These are phyloP conservation scores for Agaricus subrufescens DNA, from an alignment of 768 basidiomycete species.

Conservation along the genomic window DNA sequence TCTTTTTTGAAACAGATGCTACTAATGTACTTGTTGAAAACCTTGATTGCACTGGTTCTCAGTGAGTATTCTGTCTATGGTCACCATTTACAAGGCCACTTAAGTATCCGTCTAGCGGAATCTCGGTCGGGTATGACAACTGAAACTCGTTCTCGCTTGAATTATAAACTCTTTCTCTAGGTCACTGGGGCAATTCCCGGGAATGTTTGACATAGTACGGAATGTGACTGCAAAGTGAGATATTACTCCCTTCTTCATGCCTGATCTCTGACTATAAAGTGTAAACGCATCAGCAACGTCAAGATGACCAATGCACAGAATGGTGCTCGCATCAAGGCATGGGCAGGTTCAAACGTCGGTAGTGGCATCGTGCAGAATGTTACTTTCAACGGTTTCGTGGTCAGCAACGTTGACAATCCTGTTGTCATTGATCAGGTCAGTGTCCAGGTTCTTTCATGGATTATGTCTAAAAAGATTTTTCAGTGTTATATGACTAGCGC, in stretches of 20 bases:
- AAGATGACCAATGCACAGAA: slow-evolving; percentile 60
- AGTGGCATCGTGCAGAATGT: slow-evolving; percentile 54
- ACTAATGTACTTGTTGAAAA: slow-evolving; percentile 56
- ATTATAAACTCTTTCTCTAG: slow-evolving; percentile 21
- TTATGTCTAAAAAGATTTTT: not conserved
- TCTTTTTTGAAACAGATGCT: slow-evolving; percentile 19
- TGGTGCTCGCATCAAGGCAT: slow-evolving; percentile 66
- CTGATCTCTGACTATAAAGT: not conserved
- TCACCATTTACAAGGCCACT: not conserved
- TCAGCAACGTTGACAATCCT: slow-evolving; percentile 53
- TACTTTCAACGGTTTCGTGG: slow-evolving; percentile 47
- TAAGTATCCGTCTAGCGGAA: slow-evolving; percentile 33
- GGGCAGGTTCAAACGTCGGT: slow-evolving; percentile 56
- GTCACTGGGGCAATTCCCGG: slow-evolving; percentile 52
- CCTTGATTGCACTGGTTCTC: slow-evolving; percentile 55
- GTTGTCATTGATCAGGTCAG: slow-evolving; percentile 52
- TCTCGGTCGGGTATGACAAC: slow-evolving; percentile 40
- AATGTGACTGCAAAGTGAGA: slow-evolving; percentile 49
- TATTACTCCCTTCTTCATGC: not conserved
- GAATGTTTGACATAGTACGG: slow-evolving; percentile 53
- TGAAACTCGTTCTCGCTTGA: not conserved
- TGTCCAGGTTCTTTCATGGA: not conserved
- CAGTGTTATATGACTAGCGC: slow-evolving; percentile 48
- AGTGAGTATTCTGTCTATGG: slow-evolving; percentile 28
- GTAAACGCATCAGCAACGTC: slow-evolving; percentile 35